Percentiles rank a stretch among this genome's conserved stretches.
Evolutionary conservation across 805 yeast genomes (phyloP).

Genomic region (Suhomyces sp.): DNA sequence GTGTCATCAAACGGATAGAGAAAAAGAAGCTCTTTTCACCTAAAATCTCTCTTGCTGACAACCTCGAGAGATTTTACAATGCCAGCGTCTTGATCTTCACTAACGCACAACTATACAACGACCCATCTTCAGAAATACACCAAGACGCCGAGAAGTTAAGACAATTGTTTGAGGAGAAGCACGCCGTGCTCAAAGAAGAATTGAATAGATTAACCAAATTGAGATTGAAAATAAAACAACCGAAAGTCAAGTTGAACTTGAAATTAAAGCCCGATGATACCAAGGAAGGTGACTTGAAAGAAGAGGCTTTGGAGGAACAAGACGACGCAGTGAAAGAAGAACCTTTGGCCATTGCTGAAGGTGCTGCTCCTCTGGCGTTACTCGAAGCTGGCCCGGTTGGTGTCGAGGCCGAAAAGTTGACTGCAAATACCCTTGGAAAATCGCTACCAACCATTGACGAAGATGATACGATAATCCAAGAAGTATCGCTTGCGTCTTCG

Average conservation of each 20-base stretch:
- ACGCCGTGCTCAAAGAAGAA: conserved; percentile 23
- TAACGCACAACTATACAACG: conserved; percentile 79
- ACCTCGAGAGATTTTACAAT: conserved; percentile 56
- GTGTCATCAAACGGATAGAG: conserved; percentile 52
- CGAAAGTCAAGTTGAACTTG: conserved; percentile 29
- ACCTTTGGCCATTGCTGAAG: conserved; percentile 5
- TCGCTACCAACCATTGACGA: conserved; percentile 24
- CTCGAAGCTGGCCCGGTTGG: not conserved
- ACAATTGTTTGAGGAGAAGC: conserved; percentile 47
- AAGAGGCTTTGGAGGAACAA: conserved; percentile 15
- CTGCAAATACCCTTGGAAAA: conserved; percentile 24
- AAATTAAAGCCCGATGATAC: conserved; percentile 14
- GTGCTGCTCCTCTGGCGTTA: not conserved
- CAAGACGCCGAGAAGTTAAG: conserved; percentile 66
- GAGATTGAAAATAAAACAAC: conserved; percentile 26
- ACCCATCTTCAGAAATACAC: conserved; percentile 66
- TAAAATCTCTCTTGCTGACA: conserved; percentile 31
- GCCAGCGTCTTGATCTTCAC: conserved; percentile 63
- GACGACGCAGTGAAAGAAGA: conserved; percentile 7
- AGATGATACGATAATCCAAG: conserved; percentile 36
- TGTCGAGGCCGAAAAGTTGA: conserved; percentile 7
- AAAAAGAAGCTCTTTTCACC: conserved; percentile 40
- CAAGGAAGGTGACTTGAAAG: conserved; percentile 20
- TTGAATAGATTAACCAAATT: conserved; percentile 19
- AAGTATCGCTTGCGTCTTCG: conserved; percentile 34